Evolutionary conservation across 2,329 filamentous ascomycete species (phyloP), one percentile per base, ranked within the genome.

Genomic region (Aspergillus proliferans): DNA sequence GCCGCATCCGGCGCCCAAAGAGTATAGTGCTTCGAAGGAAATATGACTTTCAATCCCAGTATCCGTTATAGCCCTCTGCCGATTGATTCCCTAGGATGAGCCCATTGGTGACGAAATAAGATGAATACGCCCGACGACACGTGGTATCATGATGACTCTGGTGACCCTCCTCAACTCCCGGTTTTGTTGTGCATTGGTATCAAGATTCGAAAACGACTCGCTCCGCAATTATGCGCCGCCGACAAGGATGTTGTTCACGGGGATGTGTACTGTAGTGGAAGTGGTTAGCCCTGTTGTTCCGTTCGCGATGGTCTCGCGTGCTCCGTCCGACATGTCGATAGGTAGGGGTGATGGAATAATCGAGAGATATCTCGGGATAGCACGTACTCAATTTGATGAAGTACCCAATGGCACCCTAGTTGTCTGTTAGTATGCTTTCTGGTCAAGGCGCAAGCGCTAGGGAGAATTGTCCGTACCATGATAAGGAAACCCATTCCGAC

Each of bases 401-500:
- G 66, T 81, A 82, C 52, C 79, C 79, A 58, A 81, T 81, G 45
- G 76, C 74, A 55, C 77, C 76, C 66, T 66, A 51, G 40, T 22
- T 38, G 41, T 46, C 45, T 42, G 49, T 54, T 47, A 55, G 52
- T 42, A 41, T 48, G 45, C 46, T 30, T 44, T 28, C 34, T 39
- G 12, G n/a, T 12, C 41, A 36, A 12, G 18, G 47, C 14, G 24
- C 7, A 28, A 39, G 38, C 4, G 14, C n/a, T 30, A 18, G 18
- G 33, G 15, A 5, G 10, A 34, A 47, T 14, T 9, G 18, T 9
- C 46, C 52, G 49, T 57, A 66, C 67, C 79, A 82, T 82, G 53
- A 82, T 77, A 47, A 82, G 63, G 66, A 82, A 82, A 2, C 79
- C 79, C 63, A 80, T 77, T 56, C 78, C 79, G 46, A 81, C 78